These are phyloP conservation scores for Kodamaea jinghongensis DNA, from an alignment of 805 yeast species.

Conservation along the genomic window DNA sequence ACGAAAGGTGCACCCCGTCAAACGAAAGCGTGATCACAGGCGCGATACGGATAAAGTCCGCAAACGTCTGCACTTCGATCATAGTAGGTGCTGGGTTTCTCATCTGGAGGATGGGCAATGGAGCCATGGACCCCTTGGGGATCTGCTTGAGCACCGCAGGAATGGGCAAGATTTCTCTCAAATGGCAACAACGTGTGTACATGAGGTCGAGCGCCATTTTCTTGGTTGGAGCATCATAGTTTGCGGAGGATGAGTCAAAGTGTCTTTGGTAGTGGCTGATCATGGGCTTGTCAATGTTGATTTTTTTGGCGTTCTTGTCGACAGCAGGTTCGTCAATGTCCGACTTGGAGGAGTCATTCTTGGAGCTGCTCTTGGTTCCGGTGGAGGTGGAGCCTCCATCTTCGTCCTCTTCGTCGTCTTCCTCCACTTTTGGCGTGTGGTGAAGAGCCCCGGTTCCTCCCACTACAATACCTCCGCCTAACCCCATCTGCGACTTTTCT, in stretches of 20 bases:
- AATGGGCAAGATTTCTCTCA: conserved; percentile 87
- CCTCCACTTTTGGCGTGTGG: conserved; percentile 4
- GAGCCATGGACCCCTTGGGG: conserved; percentile 72
- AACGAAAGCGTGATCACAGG: conserved; percentile 73
- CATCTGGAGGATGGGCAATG: conserved; percentile 67
- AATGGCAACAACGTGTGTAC: conserved; percentile 90
- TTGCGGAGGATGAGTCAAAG: conserved; percentile 4
- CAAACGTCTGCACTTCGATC: conserved; percentile 82
- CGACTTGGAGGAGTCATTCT: background rate
- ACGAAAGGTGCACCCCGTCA: conserved; percentile 74
- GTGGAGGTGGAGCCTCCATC: conserved; percentile 8
- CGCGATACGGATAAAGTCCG: conserved; percentile 83
- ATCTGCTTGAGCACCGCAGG: conserved; percentile 84
- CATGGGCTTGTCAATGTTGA: conserved; percentile 36
- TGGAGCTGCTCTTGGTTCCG: background rate
- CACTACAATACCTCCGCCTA: conserved; percentile 69
- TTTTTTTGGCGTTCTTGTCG: conserved; percentile 22
- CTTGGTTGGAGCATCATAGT: conserved; percentile 34
- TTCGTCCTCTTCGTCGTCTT: conserved; percentile 12
- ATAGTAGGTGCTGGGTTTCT: conserved; percentile 87
- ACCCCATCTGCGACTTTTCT: conserved; percentile 38
- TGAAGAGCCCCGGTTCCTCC: conserved; percentile 70
- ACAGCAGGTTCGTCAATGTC: conserved; percentile 18
- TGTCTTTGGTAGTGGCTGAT: conserved; percentile 9
- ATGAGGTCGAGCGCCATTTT: conserved; percentile 63